Evolutionary conservation across 2,329 filamentous ascomycete genomes (phyloP).

Genomic region (Dactylellina leptospora): DNA sequence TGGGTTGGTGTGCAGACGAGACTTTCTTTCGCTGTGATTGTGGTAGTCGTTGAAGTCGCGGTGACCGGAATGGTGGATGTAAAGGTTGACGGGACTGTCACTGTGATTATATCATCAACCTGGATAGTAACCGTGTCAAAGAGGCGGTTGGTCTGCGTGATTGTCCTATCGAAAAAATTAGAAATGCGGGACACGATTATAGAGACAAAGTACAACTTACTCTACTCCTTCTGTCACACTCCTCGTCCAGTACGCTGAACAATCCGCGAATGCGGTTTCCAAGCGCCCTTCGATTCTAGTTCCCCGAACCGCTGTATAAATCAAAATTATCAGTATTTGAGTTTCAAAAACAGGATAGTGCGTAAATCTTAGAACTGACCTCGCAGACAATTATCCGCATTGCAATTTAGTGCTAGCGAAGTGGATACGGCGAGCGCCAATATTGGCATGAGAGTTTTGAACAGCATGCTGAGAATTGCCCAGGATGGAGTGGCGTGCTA

Average conservation of each 20-base stretch:
- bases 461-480: constrained; percentile 4
- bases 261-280: not conserved
- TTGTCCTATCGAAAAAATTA: not conserved
- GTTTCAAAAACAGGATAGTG: not conserved
- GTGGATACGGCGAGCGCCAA: not conserved
- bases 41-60: not conserved
- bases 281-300: not conserved
- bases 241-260: not conserved
- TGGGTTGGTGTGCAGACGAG: not conserved
- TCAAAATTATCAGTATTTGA: not conserved
- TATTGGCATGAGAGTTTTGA: not conserved
- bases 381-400: constrained; percentile 9
- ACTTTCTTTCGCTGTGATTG: not conserved
- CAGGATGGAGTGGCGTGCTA: too few species aligned
- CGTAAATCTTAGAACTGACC: not conserved
- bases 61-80: not conserved
- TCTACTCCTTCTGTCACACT: not conserved
- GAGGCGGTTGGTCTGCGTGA: not conserved
- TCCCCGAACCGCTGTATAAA: not conserved
- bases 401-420: not conserved
- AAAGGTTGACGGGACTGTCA: not conserved
- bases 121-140: not conserved
- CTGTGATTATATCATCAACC: not conserved
- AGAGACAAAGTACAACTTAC: not conserved
- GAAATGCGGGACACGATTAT: not conserved